Base-by-base conservation (phyloP, 176 grass and related monocot genomes). In the Themeda triandra region DNA sequence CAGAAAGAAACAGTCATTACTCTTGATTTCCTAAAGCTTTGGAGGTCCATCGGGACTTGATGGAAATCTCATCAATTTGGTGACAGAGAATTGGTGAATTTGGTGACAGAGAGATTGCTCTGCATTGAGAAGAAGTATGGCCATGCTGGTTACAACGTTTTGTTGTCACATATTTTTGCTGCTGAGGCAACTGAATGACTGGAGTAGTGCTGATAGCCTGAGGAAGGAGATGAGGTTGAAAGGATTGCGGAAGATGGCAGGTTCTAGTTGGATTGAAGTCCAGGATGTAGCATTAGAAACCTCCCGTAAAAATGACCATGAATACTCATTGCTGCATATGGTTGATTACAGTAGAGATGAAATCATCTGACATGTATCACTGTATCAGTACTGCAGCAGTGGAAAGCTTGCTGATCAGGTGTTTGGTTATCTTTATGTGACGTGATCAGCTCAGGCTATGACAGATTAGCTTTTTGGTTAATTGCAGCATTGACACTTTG, bases 211-310 rank as follows among this genome's bases (percentile, higher is more conserved):
- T 76, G 93, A 93, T 72, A 92, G 40, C 44, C 73, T 98, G 78
- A 95, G 89, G 81, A 98, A 88, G 64, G 96, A 98, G 87, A 93
- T 95, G 89, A 87, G 87, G 62, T 71, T 85, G 64, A 95, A 92
- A 81, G 74, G 92, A 7, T 48, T 86, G 87, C 86, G 28, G 41
- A 95, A 90, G 44, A 70, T 85, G 46, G 64, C 76, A 13, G 93
- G 96, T 27, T 93, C 85, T 53, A 95, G 86, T 87, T 95, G 91
- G 96, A 83, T 98, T 62, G 70, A 86, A 86, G 69, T 91, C 41
- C 83, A 88, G 67, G 71, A 37, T 78, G 36, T 77, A 63, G 72
- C 81, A 35, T 88, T 65, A 44, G 54, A 35, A 88, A 86, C 45
- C 37, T 78, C n/a, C n/a, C 66, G 75, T 0, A 41, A 90, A 77